These are phyloP conservation scores for Penicillium longicatenatum DNA, from an alignment of 495 filamentous ascomycete genomes.

Conservation along the genomic window DNA sequence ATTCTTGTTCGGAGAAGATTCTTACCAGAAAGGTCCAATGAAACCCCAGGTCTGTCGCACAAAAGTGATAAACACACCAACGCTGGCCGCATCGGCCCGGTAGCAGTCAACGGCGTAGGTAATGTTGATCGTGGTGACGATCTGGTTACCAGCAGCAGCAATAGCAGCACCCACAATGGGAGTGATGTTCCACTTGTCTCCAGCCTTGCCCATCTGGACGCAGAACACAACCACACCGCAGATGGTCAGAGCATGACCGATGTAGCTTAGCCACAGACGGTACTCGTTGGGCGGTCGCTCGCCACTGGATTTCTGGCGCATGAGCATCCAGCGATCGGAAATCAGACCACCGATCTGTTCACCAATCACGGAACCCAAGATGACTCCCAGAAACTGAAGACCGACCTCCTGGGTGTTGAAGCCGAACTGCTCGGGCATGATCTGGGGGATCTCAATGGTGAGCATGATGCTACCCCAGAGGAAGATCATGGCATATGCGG, in stretches of 20 bases:
- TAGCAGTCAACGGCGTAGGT: conserved; percentile 60
- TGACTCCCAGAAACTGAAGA: conserved; percentile 54
- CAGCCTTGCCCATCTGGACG: conserved; percentile 45
- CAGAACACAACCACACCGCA: conserved; percentile 54
- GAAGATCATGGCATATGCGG: conserved; percentile 57
- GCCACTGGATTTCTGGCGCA: conserved; percentile 25
- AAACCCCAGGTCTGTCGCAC: conserved; percentile 59
- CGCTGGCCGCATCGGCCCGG: conserved; percentile 47
- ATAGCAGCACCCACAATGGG: conserved; percentile 55
- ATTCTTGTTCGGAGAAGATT: background rate
- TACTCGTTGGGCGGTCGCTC: conserved; percentile 42
- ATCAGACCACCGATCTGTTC: conserved; percentile 56
- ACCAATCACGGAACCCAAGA: conserved; percentile 57
- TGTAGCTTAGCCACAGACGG: conserved; percentile 56
- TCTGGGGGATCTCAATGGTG: conserved; percentile 56
- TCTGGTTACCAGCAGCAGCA: conserved; percentile 55
- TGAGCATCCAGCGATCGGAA: conserved; percentile 54
- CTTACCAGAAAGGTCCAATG: conserved; percentile 59
- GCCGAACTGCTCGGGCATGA: conserved; percentile 50
- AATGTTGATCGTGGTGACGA: conserved; percentile 57
- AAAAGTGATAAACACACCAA: conserved; percentile 60
- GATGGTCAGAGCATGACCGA: conserved; percentile 49
- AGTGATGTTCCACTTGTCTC: conserved; percentile 47
- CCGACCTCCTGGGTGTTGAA: conserved; percentile 57
- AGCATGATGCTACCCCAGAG: conserved; percentile 48